phyloP scores from a whole-genome alignment of 441 rosid genomes.

The Populus trichocarpa region DNA sequence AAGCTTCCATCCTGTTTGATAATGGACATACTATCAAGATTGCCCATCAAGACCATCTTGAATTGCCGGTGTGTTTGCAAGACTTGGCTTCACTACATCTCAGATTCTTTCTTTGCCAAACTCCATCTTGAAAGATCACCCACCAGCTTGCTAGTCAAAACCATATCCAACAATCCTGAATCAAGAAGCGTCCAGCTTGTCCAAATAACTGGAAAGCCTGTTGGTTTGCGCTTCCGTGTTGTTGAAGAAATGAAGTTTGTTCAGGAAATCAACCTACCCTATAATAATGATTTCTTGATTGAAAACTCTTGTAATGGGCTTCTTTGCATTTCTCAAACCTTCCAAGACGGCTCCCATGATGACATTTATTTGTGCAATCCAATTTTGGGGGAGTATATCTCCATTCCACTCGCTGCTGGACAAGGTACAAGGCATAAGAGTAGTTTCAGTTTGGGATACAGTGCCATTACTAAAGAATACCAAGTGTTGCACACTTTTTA shows the following conservation, averaged over 20 bases:
- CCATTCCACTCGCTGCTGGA: neutral
- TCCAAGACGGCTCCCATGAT: neutral
- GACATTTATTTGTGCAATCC: neutral
- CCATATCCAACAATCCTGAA: neutral
- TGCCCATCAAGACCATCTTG: too few species aligned
- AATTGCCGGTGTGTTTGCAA: too few species aligned
- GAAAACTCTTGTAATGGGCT: neutral
- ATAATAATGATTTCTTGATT: neutral
- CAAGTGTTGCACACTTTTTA: too few species aligned
- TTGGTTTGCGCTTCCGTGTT: neutral
- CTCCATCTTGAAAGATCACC: constrained; percentile 10
- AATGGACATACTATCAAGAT: too few species aligned
- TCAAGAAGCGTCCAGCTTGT: neutral
- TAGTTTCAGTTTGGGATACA: neutral
- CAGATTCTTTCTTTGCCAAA: constrained; percentile 16
- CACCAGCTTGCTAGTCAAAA: constrained; percentile 10
- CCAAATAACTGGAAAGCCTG: neutral
- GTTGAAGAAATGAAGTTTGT: neutral
- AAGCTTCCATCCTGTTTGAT: too few species aligned
- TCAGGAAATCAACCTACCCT: neutral
- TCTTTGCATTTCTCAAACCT: neutral
- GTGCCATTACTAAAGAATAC: neutral
- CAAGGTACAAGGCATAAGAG: neutral
- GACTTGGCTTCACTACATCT: constrained; percentile 7
- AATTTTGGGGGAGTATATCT: too few species aligned